Conservation (phyloP, 805 yeast genomes). For the Starmerella bombicola region DNA sequence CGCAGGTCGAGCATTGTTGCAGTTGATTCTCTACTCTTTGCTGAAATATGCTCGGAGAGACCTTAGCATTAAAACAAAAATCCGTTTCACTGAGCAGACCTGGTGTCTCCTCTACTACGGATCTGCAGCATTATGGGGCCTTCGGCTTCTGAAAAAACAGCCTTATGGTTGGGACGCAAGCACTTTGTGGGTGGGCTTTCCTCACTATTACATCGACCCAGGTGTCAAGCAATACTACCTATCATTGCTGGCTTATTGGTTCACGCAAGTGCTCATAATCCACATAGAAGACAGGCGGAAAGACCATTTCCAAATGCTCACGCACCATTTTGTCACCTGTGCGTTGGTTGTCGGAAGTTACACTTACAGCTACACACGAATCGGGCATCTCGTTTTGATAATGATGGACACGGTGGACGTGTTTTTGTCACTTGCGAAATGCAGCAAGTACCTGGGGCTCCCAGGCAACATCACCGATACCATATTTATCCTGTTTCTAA, state of each 20-base stretch:
- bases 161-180: slow-evolving; percentile 48
- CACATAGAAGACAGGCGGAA: slow-evolving; percentile 69
- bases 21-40: slow-evolving; percentile 4
- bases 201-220: slow-evolving; percentile 46
- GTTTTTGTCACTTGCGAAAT: slow-evolving; percentile 57
- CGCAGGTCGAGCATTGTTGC: slow-evolving; percentile 16
- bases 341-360: slow-evolving; percentile 59
- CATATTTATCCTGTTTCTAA: slow-evolving; percentile 53
- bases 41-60: slow-evolving; percentile 8
- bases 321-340: slow-evolving; percentile 76
- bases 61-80: slow-evolving; percentile 35
- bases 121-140: slow-evolving; percentile 44
- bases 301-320: slow-evolving; percentile 75
- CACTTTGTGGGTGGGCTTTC: slow-evolving; percentile 57
- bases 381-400: slow-evolving; percentile 66
- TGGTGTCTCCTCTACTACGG: slow-evolving; percentile 59
- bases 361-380: slow-evolving; percentile 53
- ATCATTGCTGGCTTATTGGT: slow-evolving; percentile 61
- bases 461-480: slow-evolving; percentile 45
- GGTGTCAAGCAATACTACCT: slow-evolving; percentile 58
- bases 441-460: slow-evolving; percentile 60
- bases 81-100: slow-evolving; percentile 76
- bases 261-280: slow-evolving; percentile 65
- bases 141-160: slow-evolving; percentile 43
- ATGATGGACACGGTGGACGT: slow-evolving; percentile 80